Conservation (phyloP, 78 protist species). For the Corallochytrium limacisporum region DNA sequence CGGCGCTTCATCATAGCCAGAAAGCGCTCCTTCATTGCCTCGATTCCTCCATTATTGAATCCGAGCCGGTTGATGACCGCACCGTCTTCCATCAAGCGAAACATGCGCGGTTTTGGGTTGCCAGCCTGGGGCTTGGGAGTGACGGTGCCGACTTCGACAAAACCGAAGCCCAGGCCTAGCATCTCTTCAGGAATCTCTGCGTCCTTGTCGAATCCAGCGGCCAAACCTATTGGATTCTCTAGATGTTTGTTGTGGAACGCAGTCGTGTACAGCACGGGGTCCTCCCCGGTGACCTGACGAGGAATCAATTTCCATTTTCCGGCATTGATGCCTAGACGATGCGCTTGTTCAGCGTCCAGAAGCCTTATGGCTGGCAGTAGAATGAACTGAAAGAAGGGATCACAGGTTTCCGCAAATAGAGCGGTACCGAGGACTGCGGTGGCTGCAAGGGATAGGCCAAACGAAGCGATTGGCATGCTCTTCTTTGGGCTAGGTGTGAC, state of each 20-base stretch:
- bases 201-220: constrained; percentile 70
- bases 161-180: constrained; percentile 48
- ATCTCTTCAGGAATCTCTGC: constrained; percentile 18
- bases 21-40: constrained; percentile 1
- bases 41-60: constrained; percentile 49
- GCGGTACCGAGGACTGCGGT: too few species aligned
- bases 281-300: too few species aligned
- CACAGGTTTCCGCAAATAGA: too few species aligned
- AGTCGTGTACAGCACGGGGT: neutral
- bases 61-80: constrained; percentile 75
- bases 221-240: constrained; percentile 48
- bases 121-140: constrained; percentile 69
- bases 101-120: constrained; percentile 62
- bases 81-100: constrained; percentile 37
- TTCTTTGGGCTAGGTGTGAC: too few species aligned
- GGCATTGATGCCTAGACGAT: too few species aligned
- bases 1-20: neutral
- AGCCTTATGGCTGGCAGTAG: too few species aligned
- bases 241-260: neutral
- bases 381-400: too few species aligned
- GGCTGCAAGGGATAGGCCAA: too few species aligned
- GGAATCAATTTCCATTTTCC: too few species aligned
- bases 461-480: too few species aligned
- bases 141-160: constrained; percentile 60
- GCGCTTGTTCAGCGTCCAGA: too few species aligned